Percentiles rank a stretch among this genome's conserved stretches.
phyloP scores from a whole-genome alignment of 495 filamentous ascomycete genomes.

The Neurospora pannonica region DNA sequence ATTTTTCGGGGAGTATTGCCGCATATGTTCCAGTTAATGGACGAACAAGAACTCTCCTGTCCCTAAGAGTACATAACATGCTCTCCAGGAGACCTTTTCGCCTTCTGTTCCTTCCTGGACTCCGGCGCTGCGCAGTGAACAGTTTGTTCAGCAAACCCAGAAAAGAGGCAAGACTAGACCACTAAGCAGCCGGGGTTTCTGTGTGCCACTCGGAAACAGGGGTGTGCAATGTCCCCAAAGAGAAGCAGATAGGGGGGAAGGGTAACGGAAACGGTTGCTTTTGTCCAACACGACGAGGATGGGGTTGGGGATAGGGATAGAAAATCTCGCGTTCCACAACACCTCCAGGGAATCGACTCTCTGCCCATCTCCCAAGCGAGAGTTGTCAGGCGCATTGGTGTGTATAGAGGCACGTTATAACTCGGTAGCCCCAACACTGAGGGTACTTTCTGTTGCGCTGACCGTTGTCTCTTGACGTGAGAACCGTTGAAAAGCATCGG shows the following conservation, averaged over 20 bases:
- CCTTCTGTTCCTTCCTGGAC: background rate
- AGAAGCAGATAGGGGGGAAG: background rate
- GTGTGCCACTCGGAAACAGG: background rate
- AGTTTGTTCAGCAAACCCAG: background rate
- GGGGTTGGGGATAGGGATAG: background rate
- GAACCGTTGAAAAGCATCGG: background rate
- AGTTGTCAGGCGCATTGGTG: background rate
- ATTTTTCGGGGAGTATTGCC: background rate
- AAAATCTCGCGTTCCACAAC: background rate
- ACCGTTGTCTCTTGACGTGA: background rate
- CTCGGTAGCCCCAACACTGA: background rate
- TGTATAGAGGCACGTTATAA: background rate
- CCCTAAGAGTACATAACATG: background rate
- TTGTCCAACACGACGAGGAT: background rate
- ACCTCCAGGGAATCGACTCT: background rate
- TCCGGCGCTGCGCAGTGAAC: background rate
- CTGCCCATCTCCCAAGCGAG: background rate
- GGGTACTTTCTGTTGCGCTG: background rate
- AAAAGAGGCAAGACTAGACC: background rate
- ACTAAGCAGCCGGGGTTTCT: background rate
- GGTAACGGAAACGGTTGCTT: background rate
- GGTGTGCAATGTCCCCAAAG: background rate
- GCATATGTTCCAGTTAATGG: background rate
- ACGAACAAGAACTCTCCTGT: background rate
- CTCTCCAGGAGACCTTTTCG: background rate